Base-by-base conservation (phyloP, 495 filamentous ascomycete genomes). In the Hapsidospora chrysogenum region DNA sequence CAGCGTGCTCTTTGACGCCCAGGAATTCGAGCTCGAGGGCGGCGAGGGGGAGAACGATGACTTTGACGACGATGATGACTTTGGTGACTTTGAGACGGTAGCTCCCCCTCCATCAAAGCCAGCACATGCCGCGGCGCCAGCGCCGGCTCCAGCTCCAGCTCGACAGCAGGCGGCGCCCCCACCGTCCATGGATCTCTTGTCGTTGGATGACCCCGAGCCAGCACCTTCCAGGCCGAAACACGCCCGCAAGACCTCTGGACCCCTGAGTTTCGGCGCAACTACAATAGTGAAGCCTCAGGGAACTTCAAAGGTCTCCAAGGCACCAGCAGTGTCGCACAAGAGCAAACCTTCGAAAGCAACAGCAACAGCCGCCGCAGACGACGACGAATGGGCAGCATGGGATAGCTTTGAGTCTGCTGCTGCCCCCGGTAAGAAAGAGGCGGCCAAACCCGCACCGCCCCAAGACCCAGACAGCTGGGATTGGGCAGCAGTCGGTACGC, bases 361-460 rank as follows among this genome's bases (percentile, higher is more conserved):
- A 28, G 50, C 47, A 18, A 44, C 50, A 7, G 16, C 10, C 11
- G 13, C 10, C 4, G 6, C 23, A 4, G 25, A 27, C 26, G 61
- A 64, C 19, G 67, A 74, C 29, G 64, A 72, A 18, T 77, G 74
- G 68, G 69, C 60, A 3, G 65, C 72, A 30, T 76, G 76, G 47
- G 57, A 69, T 36, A 60, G 64, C 35, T 46, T 58, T 9, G 54
- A 60, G 26, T 45, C 33, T 15, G 26, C 16, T 4, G 9, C 6
- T 2, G 11, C 22, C 3, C 10, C 6, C 15, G 17, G 3, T 4
- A 21, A 14, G 18, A 33, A 33, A 22, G 21, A 26, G 11, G 3
- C 4, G n/a, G 20, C 3, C 2, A 1, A 18, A 4, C 6, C 23
- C 11, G 23, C 23, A 11, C 31, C 31, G 2, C 17, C 31, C 3